phyloP scores from a whole-genome alignment of 2,329 filamentous ascomycete species.

The Coniochaeta sp. region DNA sequence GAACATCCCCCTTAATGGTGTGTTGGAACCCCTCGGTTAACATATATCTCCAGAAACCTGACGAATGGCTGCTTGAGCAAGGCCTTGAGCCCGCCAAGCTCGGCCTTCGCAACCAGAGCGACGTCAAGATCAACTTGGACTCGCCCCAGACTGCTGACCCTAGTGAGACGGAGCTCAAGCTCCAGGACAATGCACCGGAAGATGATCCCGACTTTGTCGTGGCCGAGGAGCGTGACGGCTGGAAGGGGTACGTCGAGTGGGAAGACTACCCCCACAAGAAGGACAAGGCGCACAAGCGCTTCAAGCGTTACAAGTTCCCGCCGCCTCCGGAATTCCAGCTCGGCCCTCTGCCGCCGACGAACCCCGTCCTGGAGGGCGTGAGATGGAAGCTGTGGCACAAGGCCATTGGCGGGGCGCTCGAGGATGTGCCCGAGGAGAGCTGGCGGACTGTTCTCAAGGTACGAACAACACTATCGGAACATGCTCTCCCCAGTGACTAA shows the following conservation, averaged over 20 bases:
- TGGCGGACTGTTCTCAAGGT: slow-evolving; percentile 42
- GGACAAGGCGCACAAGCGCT: slow-evolving; percentile 46
- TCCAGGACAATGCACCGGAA: not conserved
- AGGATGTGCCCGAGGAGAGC: slow-evolving; percentile 46
- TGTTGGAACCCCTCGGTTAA: not conserved
- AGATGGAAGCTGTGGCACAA: slow-evolving; percentile 54
- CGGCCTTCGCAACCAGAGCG: slow-evolving; percentile 2
- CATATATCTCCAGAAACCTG: not conserved
- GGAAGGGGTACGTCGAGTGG: slow-evolving; percentile 58
- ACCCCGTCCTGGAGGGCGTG: slow-evolving; percentile 48
- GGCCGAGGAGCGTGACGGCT: slow-evolving; percentile 21
- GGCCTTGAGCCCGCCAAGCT: not conserved
- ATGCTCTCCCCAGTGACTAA: too few species aligned
- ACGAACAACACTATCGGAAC: not conserved
- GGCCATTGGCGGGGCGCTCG: slow-evolving; percentile 32
- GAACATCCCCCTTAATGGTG: too few species aligned
- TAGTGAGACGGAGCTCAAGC: slow-evolving; percentile 1
- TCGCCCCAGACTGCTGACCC: not conserved
- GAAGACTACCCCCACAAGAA: slow-evolving; percentile 65
- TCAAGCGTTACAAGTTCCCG: slow-evolving; percentile 44
- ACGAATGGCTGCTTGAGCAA: slow-evolving; percentile 2
- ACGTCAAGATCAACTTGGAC: not conserved
- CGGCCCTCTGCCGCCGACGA: slow-evolving; percentile 45
- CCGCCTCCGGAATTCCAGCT: slow-evolving; percentile 49
- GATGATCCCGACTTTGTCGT: not conserved